These are phyloP conservation scores for Gelatoporia subvermispora DNA, from an alignment of 768 basidiomycete genomes.

Conservation along the genomic window DNA sequence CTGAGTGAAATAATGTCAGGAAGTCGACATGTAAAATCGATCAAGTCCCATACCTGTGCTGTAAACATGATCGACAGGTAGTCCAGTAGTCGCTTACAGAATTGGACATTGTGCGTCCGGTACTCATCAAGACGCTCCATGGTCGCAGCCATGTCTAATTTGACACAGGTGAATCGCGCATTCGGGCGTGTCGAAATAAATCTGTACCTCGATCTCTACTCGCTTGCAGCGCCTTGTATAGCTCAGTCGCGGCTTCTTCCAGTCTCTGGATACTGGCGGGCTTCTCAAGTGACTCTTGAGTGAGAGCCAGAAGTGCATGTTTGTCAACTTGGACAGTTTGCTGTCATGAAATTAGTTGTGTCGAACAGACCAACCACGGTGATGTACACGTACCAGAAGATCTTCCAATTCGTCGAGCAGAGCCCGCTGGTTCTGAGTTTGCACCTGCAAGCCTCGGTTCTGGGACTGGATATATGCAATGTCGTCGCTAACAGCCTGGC, in stretches of 20 bases:
- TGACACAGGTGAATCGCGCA: not conserved
- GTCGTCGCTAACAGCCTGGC: slow-evolving; percentile 88
- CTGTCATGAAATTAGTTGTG: slow-evolving; percentile 33
- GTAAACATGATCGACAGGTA: slow-evolving; percentile 90
- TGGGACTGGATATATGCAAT: slow-evolving; percentile 95
- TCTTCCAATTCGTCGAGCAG: slow-evolving; percentile 84
- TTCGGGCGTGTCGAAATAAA: not conserved
- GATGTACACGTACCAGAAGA: slow-evolving; percentile 51
- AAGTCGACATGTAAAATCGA: not conserved
- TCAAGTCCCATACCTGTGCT: slow-evolving; percentile 58
- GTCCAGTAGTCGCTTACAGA: slow-evolving; percentile 88
- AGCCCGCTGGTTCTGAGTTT: slow-evolving; percentile 90
- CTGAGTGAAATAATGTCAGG: slow-evolving; percentile 30
- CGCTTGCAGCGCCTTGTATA: slow-evolving; percentile 94
- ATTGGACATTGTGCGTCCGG: slow-evolving; percentile 82
- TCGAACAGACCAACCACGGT: not conserved
- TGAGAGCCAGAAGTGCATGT: slow-evolving; percentile 67
- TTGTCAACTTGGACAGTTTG: slow-evolving; percentile 93
- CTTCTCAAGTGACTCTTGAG: slow-evolving; percentile 88
- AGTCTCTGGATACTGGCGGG: slow-evolving; percentile 67
- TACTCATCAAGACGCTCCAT: slow-evolving; percentile 93
- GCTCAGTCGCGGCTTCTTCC: slow-evolving; percentile 76
- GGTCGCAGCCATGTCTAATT: slow-evolving; percentile 89
- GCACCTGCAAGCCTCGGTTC: slow-evolving; percentile 93
- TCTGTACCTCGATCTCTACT: slow-evolving; percentile 76